Evolutionary conservation across 192 early-diverging fungal species (phyloP), one percentile per base, ranked within the genome.

Genomic region (Backusella circina): DNA sequence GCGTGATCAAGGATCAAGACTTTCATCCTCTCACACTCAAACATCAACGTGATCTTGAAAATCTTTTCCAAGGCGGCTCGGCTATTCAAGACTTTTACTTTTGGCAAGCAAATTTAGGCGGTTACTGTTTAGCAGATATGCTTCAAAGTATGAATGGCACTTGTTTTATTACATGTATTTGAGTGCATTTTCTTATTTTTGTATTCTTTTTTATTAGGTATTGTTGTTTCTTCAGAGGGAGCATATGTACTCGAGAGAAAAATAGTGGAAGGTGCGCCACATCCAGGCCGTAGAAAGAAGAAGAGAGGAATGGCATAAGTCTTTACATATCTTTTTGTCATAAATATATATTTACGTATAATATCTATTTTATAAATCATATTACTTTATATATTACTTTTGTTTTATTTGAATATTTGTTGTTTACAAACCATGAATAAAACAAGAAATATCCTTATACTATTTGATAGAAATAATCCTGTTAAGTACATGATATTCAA

Each of bases 111-210:
- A 81, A 77, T 57, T 38, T 81, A n/a, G 79, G 79, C 38, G 79
- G 79, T 15, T 81, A 81, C 69, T 81, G 79, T 67, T 77, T 81
- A 72, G 79, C 79, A 26, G 72, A 81, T 50, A 81, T 81, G 79
- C 26, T 77, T 31, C 75, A 77, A 77, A 68, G 79, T 81, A 67
- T 50, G 54, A 57, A 26, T 23, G 8, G 10, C 7, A 9, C 1
- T n/a, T 57, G 54, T 28, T 5, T 9, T 7, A n/a, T n/a, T n/a
- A n/a, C n/a, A n/a, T n/a, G 39, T 41, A 41, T 13, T 38, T 10
- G 16, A 41, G 39, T 41, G 39, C 16, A 41, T 41, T 33, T 50
- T 28, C 68, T 47, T n/a, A 50, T 38, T 41, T 12, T 72, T n/a
- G 4, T 12, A 12, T 10, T 33, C 21, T 15, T 70, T 23, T 32